Conservation (phyloP, 2,329 filamentous ascomycete genomes). For the Aspergillus hortae region DNA sequence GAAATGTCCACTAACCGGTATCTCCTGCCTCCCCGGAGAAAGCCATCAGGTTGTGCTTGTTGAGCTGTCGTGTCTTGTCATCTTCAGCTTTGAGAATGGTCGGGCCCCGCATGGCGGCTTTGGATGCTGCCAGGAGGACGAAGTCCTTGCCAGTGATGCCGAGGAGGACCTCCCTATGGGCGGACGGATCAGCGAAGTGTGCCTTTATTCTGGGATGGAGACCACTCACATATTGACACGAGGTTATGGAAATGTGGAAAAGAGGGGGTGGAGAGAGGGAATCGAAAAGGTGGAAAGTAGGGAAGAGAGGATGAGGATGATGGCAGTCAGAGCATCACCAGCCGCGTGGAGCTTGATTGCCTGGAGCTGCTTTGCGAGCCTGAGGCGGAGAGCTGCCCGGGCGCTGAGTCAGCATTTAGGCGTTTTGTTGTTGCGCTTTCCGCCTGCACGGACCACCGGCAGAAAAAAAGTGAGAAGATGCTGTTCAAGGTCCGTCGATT, state of each 20-base stretch:
- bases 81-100: constrained; percentile 93
- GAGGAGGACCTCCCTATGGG: constrained; percentile 85
- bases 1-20: constrained; percentile 60
- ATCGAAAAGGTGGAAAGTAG: constrained; percentile 16
- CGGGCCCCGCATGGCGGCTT: constrained; percentile 95
- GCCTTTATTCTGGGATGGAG: background rate
- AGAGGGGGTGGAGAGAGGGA: constrained; percentile 3
- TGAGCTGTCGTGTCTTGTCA: constrained; percentile 91
- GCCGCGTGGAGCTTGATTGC: constrained; percentile 41
- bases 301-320: constrained; percentile 18
- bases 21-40: constrained; percentile 96
- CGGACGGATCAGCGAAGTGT: constrained; percentile 15
- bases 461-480: constrained; percentile 34
- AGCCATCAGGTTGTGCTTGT: constrained; percentile 91
- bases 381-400: constrained; percentile 27
- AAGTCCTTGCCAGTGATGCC: constrained; percentile 99
- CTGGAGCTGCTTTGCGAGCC: constrained; percentile 30
- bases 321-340: constrained; percentile 21
- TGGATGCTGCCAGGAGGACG: constrained; percentile 93
- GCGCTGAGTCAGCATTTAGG: constrained; percentile 32
- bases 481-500: background rate
- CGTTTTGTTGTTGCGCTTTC: constrained; percentile 27
- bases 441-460: constrained; percentile 27
- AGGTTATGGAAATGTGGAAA: background rate
- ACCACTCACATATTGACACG: background rate